phyloP scores from a whole-genome alignment of 352 stramenopile genomes.

The Blastocystis sp. region DNA sequence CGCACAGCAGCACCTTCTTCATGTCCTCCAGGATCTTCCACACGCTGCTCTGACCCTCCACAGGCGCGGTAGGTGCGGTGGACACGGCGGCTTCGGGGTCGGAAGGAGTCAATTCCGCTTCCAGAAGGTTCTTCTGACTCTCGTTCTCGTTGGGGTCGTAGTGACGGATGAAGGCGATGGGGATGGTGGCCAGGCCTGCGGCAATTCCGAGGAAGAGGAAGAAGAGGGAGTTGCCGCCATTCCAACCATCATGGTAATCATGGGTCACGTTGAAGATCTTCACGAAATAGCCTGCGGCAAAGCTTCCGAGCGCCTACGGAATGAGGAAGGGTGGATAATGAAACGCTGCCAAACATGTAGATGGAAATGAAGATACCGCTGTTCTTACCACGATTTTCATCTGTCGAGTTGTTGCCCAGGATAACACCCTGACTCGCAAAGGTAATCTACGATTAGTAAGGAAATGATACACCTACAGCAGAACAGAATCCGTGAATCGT shows the following conservation, averaged over 20 bases:
- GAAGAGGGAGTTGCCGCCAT: conserved; percentile 27
- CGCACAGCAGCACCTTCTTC: not conserved
- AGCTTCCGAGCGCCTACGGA: conserved; percentile 16
- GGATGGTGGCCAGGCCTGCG: conserved; percentile 6
- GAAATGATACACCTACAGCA: not conserved
- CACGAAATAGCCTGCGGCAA: conserved; percentile 22
- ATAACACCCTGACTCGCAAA: conserved; percentile 38
- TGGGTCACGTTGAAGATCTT: not conserved
- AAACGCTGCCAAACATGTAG: conserved; percentile 63
- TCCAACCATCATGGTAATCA: conserved; percentile 37
- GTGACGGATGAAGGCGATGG: not conserved
- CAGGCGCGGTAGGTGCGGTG: too few relatives aligned
- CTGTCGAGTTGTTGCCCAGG: conserved; percentile 50
- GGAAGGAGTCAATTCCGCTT: not conserved
- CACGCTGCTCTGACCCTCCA: not conserved
- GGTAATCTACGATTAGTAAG: not conserved
- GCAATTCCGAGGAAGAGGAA: conserved; percentile 39
- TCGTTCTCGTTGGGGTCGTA: not conserved
- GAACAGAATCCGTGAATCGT: conserved; percentile 25
- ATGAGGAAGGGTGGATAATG: not conserved
- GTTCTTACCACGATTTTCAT: conserved; percentile 41
- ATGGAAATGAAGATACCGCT: conserved; percentile 32
- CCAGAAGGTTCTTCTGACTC: not conserved
- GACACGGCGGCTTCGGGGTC: too few relatives aligned
- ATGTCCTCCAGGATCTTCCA: conserved; percentile 19